Evolutionary conservation across 352 stramenopile genomes (phyloP).

Genomic region (Phytopythium cucurbitacearum): DNA sequence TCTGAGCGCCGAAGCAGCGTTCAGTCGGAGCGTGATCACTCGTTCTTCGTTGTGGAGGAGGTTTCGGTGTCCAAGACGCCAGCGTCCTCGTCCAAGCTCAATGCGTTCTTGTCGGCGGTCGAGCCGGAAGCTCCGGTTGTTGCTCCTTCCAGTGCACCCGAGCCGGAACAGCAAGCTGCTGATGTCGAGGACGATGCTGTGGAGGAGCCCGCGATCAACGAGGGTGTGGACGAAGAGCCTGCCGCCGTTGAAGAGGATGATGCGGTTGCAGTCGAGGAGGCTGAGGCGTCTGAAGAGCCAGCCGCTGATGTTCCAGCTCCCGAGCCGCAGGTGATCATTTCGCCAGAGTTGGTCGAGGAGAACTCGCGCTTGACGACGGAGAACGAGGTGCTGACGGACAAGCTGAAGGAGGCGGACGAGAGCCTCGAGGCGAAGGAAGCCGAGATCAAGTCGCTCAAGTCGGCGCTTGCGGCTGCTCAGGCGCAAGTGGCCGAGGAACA

Average conservation of each 20-base stretch:
- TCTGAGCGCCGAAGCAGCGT: conserved; percentile 10
- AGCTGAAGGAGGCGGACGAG: conserved; percentile 24
- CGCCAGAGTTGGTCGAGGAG: conserved; percentile 26
- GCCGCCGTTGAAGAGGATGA: conserved; percentile 14
- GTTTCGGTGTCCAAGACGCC: conserved; percentile 21
- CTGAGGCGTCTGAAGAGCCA: conserved; percentile 10
- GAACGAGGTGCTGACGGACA: conserved; percentile 29
- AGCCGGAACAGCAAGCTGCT: not conserved
- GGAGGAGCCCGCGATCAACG: conserved; percentile 5
- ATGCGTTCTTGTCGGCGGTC: conserved; percentile 49
- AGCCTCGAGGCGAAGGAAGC: conserved; percentile 25
- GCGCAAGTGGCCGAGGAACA: conserved; percentile 27
- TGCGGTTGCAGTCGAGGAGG: conserved; percentile 13
- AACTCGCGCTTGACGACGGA: conserved; percentile 37
- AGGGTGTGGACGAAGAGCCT: not conserved
- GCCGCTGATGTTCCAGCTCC: conserved; percentile 2
- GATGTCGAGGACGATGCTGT: not conserved
- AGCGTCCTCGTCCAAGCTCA: conserved; percentile 36
- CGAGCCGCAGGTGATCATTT: conserved; percentile 19
- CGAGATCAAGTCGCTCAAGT: conserved; percentile 28
- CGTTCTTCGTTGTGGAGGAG: conserved; percentile 33
- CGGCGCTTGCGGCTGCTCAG: conserved; percentile 29
- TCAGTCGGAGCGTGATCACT: conserved; percentile 17
- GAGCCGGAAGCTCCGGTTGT: conserved; percentile 15
- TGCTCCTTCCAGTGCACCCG: not conserved